Evolutionary conservation across 441 rosid species (phyloP).

Genomic region (Flueggea neowawraea): DNA sequence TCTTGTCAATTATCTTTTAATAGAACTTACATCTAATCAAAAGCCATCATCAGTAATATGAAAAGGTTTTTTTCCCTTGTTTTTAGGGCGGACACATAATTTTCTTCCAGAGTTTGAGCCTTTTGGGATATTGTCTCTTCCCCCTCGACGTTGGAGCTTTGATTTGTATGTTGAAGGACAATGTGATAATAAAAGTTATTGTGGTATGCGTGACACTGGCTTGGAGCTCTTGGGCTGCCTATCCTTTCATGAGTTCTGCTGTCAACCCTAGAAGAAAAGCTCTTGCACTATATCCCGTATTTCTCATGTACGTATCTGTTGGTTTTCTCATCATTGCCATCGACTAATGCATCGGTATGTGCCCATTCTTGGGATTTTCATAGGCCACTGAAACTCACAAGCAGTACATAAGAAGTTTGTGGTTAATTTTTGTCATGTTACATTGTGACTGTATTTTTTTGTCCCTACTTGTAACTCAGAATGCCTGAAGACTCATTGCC

Average conservation of each 20-base stretch:
- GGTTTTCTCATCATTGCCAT: constrained; percentile 92
- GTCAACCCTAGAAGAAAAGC: constrained; percentile 89
- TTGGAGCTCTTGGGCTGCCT: constrained; percentile 99
- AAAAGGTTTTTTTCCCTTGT: neutral
- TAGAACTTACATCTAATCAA: too few relatives aligned
- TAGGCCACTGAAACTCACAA: constrained; percentile 8
- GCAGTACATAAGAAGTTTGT: constrained; percentile 26
- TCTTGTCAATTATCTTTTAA: too few relatives aligned
- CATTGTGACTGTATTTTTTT: constrained; percentile 7
- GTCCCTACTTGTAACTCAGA: neutral
- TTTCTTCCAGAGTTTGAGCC: constrained; percentile 91
- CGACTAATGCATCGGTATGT: constrained; percentile 35
- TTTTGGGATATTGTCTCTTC: constrained; percentile 90
- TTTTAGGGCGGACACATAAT: constrained; percentile 95
- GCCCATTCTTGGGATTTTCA: constrained; percentile 9
- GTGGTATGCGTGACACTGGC: constrained; percentile 86
- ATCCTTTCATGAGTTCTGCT: constrained; percentile 95
- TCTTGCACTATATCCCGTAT: constrained; percentile 86
- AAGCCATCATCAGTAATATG: neutral
- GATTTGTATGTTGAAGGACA: constrained; percentile 82
- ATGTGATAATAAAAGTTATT: constrained; percentile 61
- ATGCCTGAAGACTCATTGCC: constrained; percentile 15
- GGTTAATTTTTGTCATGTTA: constrained; percentile 10
- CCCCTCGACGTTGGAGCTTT: constrained; percentile 89
- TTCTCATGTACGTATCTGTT: constrained; percentile 93